Percentiles rank a stretch among this genome's conserved stretches.
These are phyloP conservation scores for Tribonema minus DNA, from an alignment of 108 stramenopile species.

Conservation along the genomic window DNA sequence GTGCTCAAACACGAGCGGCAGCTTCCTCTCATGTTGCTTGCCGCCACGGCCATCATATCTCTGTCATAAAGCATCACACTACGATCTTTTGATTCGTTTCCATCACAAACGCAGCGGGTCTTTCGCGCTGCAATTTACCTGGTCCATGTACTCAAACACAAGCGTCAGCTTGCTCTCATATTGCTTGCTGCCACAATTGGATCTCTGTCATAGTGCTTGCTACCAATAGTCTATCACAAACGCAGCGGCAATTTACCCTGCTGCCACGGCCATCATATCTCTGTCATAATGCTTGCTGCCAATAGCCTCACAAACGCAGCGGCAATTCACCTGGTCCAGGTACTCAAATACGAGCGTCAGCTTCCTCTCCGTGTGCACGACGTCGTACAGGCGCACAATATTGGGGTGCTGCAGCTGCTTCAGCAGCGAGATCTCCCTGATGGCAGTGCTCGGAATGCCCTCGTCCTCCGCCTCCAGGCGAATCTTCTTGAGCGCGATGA, in stretches of 20 bases:
- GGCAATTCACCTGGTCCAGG: conserved; percentile 80
- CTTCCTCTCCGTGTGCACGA: conserved; percentile 90
- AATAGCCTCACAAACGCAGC: too few relatives aligned
- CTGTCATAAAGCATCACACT: too few relatives aligned
- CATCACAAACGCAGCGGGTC: too few relatives aligned
- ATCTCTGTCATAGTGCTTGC: too few relatives aligned
- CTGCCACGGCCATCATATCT: too few relatives aligned
- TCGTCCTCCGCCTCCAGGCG: conserved; percentile 63
- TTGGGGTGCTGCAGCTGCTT: conserved; percentile 64
- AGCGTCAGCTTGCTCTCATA: conserved; percentile 89
- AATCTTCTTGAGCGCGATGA: conserved; percentile 91
- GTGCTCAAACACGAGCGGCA: conserved; percentile 98
- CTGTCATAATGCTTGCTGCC: too few relatives aligned
- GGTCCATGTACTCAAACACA: conserved; percentile 98
- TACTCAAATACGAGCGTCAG: conserved; percentile 98
- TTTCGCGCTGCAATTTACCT: too few relatives aligned
- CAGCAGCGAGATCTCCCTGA: conserved; percentile 63
- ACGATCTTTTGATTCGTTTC: too few relatives aligned
- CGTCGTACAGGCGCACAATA: conserved; percentile 82
- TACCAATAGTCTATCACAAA: too few relatives aligned
- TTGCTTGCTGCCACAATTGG: too few relatives aligned
- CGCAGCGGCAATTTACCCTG: too few relatives aligned
- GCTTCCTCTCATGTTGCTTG: conserved; percentile 85
- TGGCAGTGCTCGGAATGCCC: conserved; percentile 62
- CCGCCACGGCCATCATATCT: too few relatives aligned